These are phyloP conservation scores for Dryas alaskensis DNA, from an alignment of 306 rosid species.

Conservation along the genomic window DNA sequence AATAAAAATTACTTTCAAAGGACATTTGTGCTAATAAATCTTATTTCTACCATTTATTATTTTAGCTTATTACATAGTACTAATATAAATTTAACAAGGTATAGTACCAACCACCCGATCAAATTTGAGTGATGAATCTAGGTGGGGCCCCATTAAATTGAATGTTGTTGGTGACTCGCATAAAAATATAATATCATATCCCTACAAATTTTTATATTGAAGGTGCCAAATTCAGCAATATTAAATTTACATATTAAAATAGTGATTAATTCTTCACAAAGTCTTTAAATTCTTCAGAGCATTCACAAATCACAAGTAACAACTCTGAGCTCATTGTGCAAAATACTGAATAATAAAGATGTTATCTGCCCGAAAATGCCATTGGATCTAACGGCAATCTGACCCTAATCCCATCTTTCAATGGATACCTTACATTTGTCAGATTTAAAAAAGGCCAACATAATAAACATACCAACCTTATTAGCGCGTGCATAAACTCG, in stretches of 20 bases:
- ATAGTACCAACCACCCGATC: neutral
- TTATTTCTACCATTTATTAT: neutral
- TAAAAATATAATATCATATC: neutral
- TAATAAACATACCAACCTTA: neutral
- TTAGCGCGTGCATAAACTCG: conserved; percentile 19
- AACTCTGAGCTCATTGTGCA: neutral
- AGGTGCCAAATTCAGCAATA: neutral
- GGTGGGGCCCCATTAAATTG: neutral
- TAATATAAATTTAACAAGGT: neutral
- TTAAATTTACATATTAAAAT: neutral
- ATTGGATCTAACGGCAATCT: conserved; percentile 49
- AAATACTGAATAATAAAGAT: conserved; percentile 7
- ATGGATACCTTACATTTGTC: conserved; percentile 30
- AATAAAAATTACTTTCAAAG: too few relatives aligned
- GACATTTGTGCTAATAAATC: too few relatives aligned
- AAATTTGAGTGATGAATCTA: neutral
- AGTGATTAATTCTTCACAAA: neutral
- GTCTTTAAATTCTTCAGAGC: conserved; percentile 17
- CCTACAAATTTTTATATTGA: neutral
- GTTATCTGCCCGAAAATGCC: conserved; percentile 31
- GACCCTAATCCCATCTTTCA: conserved; percentile 32
- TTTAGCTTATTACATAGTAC: conserved; percentile 1
- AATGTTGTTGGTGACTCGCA: conserved; percentile 10
- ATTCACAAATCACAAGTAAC: neutral
- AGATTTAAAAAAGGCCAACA: neutral